phyloP scores from a whole-genome alignment of 192 early-diverging fungal species.

The Funneliformis mosseae region DNA sequence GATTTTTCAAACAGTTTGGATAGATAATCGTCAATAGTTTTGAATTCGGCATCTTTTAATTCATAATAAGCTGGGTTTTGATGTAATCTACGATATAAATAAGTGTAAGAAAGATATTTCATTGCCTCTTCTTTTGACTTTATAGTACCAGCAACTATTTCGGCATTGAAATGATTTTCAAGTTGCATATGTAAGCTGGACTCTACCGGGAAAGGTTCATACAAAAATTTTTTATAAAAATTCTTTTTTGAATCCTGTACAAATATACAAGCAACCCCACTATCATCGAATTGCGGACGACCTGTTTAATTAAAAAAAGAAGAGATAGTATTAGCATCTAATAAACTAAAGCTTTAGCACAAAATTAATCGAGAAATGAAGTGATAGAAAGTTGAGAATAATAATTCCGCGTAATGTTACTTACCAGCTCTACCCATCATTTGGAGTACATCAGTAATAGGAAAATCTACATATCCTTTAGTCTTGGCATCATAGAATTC shows the following conservation, averaged over 20 bases:
- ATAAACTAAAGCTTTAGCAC: neutral
- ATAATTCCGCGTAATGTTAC: neutral
- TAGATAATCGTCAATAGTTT: slow-evolving; percentile 72
- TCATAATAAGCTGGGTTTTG: slow-evolving; percentile 98
- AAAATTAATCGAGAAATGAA: neutral
- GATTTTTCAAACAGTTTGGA: slow-evolving; percentile 78
- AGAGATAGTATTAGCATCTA: neutral
- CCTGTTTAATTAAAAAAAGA: slow-evolving; percentile 36
- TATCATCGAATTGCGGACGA: slow-evolving; percentile 94
- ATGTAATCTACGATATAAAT: slow-evolving; percentile 87
- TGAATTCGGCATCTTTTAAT: slow-evolving; percentile 69
- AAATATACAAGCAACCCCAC: slow-evolving; percentile 89
- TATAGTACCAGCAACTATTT: slow-evolving; percentile 87
- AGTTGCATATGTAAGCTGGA: slow-evolving; percentile 73
- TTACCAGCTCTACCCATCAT: slow-evolving; percentile 97
- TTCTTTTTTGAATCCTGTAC: slow-evolving; percentile 96
- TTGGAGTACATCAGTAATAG: slow-evolving; percentile 97
- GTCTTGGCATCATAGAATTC: slow-evolving; percentile 94
- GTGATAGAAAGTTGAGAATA: no score
- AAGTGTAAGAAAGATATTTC: slow-evolving; percentile 96
- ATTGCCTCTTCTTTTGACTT: slow-evolving; percentile 91
- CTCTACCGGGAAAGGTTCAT: slow-evolving; percentile 93
- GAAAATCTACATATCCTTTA: slow-evolving; percentile 92
- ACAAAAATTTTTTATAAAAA: slow-evolving; percentile 98
- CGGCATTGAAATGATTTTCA: slow-evolving; percentile 94